Base-by-base conservation (phyloP, 345 rosid genomes). In the Triadica sebifera region DNA sequence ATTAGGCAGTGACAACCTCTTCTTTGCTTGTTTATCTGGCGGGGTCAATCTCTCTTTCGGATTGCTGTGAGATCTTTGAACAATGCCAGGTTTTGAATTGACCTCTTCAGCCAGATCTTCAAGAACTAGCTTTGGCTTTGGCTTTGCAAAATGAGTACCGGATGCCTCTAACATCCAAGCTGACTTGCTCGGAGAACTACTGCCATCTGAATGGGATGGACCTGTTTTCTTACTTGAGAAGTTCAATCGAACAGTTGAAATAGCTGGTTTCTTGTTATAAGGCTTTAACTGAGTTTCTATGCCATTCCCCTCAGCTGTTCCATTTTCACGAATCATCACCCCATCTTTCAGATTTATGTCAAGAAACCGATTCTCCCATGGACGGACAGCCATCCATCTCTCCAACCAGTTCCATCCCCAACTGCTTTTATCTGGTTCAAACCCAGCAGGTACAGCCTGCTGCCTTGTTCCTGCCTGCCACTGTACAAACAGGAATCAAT, bases 331-430 rank as follows among this genome's bases (percentile, higher is more conserved):
- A 84, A 88, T 25, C 83, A 74, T 89, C 9, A 85, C 88, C 50
- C 94, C 97, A 67, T 93, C 99, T 70, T 81, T 89, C 55, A 91
- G 87, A 81, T 93, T 95, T 74, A 80, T 88, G 80, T 93, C 99
- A 37, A 93, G 98, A 87, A 93, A 90, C 75, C 99, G 90, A 39
- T 91, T 96, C 85, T 96, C 98, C 98, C 99, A 93, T 56, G 99
- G 98, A 46, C 99, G 98, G 74, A 96, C 99, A 67, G 99, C 99
- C 99, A 96, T 91, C 98, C 99, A 96, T 84, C 99, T 86, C 83
- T 96, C 99, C 82, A 96, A 67, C 99, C 98, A 96, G 81, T 96
- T 91, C 98, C 98, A 93, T 64, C 98, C 99, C 99, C 99, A 96
- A 84, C 90, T 91, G 90, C 86, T 90, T 86, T 90, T 91, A 85